These are phyloP conservation scores for Suillus cothurnatus DNA, from an alignment of 768 basidiomycete genomes.

Conservation along the genomic window DNA sequence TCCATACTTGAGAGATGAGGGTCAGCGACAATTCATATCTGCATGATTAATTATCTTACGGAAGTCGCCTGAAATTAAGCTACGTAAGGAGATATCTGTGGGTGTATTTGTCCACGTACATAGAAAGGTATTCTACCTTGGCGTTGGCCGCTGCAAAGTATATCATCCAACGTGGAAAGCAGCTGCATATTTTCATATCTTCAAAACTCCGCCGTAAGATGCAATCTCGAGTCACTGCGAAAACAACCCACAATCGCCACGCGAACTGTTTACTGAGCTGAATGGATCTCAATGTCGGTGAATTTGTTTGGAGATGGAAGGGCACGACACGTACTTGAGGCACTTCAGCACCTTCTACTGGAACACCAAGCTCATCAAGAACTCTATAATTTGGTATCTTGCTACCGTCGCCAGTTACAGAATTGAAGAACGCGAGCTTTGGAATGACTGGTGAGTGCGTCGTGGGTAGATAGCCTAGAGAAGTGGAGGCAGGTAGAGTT, in stretches of 20 bases:
- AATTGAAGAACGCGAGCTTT: constrained; percentile 78
- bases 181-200: constrained; percentile 82
- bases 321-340: constrained; percentile 61
- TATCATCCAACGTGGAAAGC: constrained; percentile 80
- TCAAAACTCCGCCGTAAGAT: neutral
- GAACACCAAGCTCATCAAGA: constrained; percentile 76
- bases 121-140: constrained; percentile 94
- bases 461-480: constrained; percentile 39
- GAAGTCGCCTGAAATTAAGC: constrained; percentile 66
- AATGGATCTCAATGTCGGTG: constrained; percentile 11
- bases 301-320: neutral
- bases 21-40: constrained; percentile 10
- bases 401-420: constrained; percentile 58
- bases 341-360: constrained; percentile 69
- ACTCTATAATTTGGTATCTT: constrained; percentile 87
- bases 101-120: constrained; percentile 44
- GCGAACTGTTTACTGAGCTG: constrained; percentile 74
- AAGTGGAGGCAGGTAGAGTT: neutral
- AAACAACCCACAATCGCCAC: constrained; percentile 51
- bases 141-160: constrained; percentile 89
- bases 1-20: constrained; percentile 56
- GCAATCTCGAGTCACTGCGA: neutral
- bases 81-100: neutral
- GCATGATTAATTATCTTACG: constrained; percentile 46
- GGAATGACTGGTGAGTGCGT: constrained; percentile 64